These are phyloP conservation scores for Tolypocladium paradoxum DNA, from an alignment of 2,329 filamentous ascomycete genomes.

Conservation along the genomic window DNA sequence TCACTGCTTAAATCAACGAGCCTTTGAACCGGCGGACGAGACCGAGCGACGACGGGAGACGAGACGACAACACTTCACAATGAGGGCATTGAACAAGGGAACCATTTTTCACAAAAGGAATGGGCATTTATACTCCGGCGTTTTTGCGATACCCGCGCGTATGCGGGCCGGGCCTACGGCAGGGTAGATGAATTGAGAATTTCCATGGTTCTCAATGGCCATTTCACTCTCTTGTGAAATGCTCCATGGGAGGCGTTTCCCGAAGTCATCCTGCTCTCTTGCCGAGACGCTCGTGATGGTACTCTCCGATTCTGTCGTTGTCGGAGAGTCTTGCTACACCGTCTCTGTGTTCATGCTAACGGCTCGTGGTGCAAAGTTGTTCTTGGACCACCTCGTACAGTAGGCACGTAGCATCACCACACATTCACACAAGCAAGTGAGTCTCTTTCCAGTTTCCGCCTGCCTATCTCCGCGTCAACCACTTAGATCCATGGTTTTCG, in stretches of 20 bases:
- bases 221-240: constrained; percentile 61
- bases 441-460: constrained; percentile 38
- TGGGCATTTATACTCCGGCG: constrained; percentile 28
- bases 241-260: constrained; percentile 67
- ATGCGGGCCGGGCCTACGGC: constrained; percentile 21
- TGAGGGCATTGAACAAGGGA: constrained; percentile 9
- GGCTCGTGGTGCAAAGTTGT: neutral
- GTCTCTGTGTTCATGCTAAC: neutral
- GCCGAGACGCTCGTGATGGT: constrained; percentile 5
- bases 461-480: constrained; percentile 84
- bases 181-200: constrained; percentile 33
- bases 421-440: neutral
- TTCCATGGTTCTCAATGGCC: constrained; percentile 53
- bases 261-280: constrained; percentile 38
- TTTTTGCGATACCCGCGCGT: constrained; percentile 20
- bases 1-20: constrained; percentile 37
- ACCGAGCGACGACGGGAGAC: constrained; percentile 4
- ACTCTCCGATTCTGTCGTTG: neutral
- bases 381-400: neutral
- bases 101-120: constrained; percentile 15
- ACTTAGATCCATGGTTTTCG: constrained; percentile 58
- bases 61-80: constrained; percentile 9
- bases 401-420: neutral
- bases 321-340: neutral
- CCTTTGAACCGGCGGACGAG: constrained; percentile 1